These are phyloP conservation scores for Saccharomyces mikatae DNA, from an alignment of 805 yeast genomes.

Conservation along the genomic window DNA sequence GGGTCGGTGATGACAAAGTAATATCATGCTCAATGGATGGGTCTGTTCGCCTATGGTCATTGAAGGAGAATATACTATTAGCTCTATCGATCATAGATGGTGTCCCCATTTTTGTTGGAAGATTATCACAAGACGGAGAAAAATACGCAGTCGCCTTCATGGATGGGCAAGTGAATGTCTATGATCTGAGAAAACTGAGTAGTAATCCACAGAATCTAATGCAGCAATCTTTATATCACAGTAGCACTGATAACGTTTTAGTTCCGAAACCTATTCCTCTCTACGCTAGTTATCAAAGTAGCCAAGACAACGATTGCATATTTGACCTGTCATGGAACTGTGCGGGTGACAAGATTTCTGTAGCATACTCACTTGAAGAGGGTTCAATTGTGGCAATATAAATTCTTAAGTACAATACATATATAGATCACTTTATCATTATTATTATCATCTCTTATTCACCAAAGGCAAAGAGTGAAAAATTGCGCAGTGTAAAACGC, in stretches of 20 bases:
- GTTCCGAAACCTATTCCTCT: constrained; percentile 22
- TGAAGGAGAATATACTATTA: constrained; percentile 18
- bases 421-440: neutral
- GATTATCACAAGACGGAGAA: constrained; percentile 41
- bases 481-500: neutral
- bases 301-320: constrained; percentile 20
- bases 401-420: neutral
- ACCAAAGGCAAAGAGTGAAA: neutral
- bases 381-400: constrained; percentile 21
- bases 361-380: constrained; percentile 28
- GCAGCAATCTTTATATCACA: neutral
- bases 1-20: constrained; percentile 42
- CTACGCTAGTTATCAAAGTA: constrained; percentile 19
- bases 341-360: constrained; percentile 22
- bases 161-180: constrained; percentile 50
- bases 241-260: neutral
- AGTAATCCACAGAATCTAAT: constrained; percentile 1
- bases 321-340: constrained; percentile 32
- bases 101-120: constrained; percentile 46
- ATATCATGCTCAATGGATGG: constrained; percentile 66
- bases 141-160: constrained; percentile 58
- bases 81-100: constrained; percentile 37
- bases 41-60: constrained; percentile 59
- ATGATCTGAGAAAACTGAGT: constrained; percentile 33
- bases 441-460: neutral